phyloP scores from a whole-genome alignment of 108 stramenopile genomes.

The Licmophora abbreviata region DNA sequence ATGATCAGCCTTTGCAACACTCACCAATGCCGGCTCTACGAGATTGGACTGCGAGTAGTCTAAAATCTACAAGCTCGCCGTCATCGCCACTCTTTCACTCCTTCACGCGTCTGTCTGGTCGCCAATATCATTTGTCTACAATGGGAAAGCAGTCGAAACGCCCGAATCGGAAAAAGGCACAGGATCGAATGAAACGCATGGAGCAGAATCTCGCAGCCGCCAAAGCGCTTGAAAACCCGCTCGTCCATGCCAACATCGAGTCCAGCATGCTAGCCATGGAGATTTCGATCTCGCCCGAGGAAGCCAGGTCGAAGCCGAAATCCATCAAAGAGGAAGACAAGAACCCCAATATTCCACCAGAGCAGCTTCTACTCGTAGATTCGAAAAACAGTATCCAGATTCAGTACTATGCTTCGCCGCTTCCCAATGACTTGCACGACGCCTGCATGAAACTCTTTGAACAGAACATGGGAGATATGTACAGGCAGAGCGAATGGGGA shows the following conservation, averaged over 20 bases:
- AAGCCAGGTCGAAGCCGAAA: too few relatives aligned
- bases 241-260: neutral
- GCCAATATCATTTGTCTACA: too few relatives aligned
- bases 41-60: too few relatives aligned
- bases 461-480: constrained; percentile 67
- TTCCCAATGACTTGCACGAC: constrained; percentile 8
- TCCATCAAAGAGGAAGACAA: constrained; percentile 4
- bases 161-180: neutral
- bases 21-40: too few relatives aligned
- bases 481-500: constrained; percentile 64
- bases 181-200: neutral
- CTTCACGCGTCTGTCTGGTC: too few relatives aligned
- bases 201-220: neutral
- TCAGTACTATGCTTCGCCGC: constrained; percentile 16
- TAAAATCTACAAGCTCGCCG: too few relatives aligned
- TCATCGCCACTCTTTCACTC: too few relatives aligned
- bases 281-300: constrained; percentile 2
- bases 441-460: constrained; percentile 44
- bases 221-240: neutral
- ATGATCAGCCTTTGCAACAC: too few relatives aligned
- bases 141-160: neutral
- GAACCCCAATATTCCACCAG: neutral
- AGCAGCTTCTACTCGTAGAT: neutral
- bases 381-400: constrained; percentile 21
- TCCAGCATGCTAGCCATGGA: neutral